phyloP scores from a whole-genome alignment of 768 basidiomycete species.

The Lentinula lateritia region DNA sequence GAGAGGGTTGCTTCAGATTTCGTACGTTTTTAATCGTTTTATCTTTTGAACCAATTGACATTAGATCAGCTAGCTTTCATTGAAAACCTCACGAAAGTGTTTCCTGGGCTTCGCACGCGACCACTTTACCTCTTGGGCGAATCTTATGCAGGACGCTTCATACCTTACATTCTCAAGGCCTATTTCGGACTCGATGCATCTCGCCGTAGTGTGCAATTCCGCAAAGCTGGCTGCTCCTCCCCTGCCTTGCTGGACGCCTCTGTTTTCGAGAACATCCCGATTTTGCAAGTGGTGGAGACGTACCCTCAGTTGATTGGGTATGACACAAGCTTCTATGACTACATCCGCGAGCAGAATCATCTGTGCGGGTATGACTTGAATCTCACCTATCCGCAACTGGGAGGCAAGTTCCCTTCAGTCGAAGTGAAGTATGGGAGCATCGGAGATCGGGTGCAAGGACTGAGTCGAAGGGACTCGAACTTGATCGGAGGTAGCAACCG shows the following conservation, averaged over 20 bases:
- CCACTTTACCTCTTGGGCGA: slow-evolving; percentile 46
- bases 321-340: slow-evolving; percentile 21
- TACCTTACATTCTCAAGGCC: slow-evolving; percentile 44
- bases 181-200: background rate
- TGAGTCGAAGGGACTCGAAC: background rate
- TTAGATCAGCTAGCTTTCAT: slow-evolving; percentile 31
- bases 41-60: slow-evolving; percentile 11
- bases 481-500: background rate
- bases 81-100: slow-evolving; percentile 44
- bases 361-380: slow-evolving; percentile 65
- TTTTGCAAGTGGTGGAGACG: slow-evolving; percentile 31
- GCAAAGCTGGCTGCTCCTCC: background rate
- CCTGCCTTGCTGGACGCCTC: background rate
- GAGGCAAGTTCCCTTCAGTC: slow-evolving; percentile 38
- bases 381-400: slow-evolving; percentile 63
- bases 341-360: slow-evolving; percentile 33
- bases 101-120: slow-evolving; percentile 43
- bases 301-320: slow-evolving; percentile 54
- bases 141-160: slow-evolving; percentile 50
- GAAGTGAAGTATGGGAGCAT: slow-evolving; percentile 2
- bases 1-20: slow-evolving; percentile 60
- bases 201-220: background rate
- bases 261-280: background rate
- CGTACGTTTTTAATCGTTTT: slow-evolving; percentile 26
- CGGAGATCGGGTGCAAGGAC: background rate